Conservation (phyloP, 805 yeast genomes). For the Yamadazyma paraphyllophila region DNA sequence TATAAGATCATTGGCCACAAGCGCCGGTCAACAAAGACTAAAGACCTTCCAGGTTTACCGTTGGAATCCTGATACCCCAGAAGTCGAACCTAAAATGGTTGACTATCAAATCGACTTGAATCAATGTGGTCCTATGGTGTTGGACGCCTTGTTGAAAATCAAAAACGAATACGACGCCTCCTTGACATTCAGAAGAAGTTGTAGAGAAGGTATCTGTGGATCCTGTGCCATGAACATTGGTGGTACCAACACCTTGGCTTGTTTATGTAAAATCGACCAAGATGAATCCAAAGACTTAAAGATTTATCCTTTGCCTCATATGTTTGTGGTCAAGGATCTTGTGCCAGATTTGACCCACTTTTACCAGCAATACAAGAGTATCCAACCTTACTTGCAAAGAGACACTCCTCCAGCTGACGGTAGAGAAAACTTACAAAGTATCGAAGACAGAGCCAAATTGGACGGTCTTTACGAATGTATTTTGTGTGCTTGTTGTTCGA, state of each 20-base stretch:
- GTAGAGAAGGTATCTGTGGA: conserved; percentile 99
- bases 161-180: conserved; percentile 97
- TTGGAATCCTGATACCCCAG: conserved; percentile 98
- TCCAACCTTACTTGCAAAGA: conserved; percentile 94
- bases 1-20: conserved; percentile 46
- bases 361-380: conserved; percentile 97
- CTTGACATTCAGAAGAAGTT: conserved; percentile 93
- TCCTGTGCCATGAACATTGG: conserved; percentile 99
- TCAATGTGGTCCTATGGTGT: conserved; percentile 95
- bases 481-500: conserved; percentile 97
- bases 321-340: conserved; percentile 94
- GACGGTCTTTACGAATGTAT: conserved; percentile 98
- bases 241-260: conserved; percentile 95
- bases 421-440: conserved; percentile 85
- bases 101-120: conserved; percentile 82
- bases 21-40: conserved; percentile 50
- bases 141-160: conserved; percentile 91
- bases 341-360: conserved; percentile 98
- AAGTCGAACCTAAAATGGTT: conserved; percentile 83
- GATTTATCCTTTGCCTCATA: conserved; percentile 96
- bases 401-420: conserved; percentile 80
- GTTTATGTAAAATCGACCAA: conserved; percentile 89
- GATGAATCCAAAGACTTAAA: conserved; percentile 72
- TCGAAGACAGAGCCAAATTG: conserved; percentile 90
- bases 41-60: conserved; percentile 92